Conservation (phyloP, 768 basidiomycete species). For the Lactarius sanguifluus region DNA sequence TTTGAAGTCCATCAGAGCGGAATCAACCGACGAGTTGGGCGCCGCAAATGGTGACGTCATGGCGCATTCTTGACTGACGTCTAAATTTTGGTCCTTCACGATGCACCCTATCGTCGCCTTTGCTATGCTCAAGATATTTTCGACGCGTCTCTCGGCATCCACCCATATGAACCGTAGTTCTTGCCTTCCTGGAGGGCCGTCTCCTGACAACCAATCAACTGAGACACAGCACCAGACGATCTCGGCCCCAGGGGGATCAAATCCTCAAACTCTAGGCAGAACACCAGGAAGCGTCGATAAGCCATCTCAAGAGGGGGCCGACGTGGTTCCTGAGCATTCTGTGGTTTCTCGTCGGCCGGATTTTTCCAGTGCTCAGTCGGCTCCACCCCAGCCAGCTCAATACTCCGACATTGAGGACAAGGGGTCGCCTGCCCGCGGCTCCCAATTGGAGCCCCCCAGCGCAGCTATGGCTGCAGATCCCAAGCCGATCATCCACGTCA, state of each 20-base stretch:
- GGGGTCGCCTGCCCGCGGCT: background rate
- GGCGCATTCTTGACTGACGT: background rate
- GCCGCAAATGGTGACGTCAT: background rate
- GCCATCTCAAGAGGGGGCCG: background rate
- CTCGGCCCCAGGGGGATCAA: background rate
- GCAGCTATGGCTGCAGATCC: background rate
- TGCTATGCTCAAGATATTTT: slow-evolving; percentile 10
- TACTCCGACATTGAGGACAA: background rate
- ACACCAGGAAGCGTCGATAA: background rate
- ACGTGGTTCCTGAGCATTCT: background rate
- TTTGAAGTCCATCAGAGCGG: background rate
- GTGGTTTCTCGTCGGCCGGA: background rate
- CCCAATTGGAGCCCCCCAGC: background rate
- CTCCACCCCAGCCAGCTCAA: background rate
- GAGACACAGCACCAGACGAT: background rate
- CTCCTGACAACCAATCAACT: slow-evolving; percentile 12
- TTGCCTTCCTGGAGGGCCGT: slow-evolving; percentile 16
- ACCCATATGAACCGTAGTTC: background rate
- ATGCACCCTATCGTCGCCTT: slow-evolving; percentile 1
- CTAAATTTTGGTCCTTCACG: background rate
- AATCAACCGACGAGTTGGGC: no score
- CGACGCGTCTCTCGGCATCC: background rate
- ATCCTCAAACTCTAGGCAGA: background rate
- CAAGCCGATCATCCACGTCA: background rate
- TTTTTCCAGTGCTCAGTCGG: background rate